A percentile compares a stretch with the other conserved stretches of the same genome.
phyloP scores from a whole-genome alignment of 164 flowering plant genomes.

The Vitis amurensis region DNA sequence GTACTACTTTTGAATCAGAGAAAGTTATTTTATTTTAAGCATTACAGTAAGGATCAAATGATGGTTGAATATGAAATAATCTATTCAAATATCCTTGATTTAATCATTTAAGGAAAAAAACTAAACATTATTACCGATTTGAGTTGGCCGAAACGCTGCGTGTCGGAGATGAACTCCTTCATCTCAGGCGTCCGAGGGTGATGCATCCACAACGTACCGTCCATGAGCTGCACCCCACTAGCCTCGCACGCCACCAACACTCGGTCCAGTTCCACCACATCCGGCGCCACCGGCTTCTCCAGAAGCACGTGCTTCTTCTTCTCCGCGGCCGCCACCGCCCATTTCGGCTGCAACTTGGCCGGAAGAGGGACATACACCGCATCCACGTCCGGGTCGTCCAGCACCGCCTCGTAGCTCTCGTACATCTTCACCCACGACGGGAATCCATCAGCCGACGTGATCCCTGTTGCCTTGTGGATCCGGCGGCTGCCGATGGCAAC shows the following conservation, averaged over 20 bases:
- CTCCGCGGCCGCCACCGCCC: conserved; percentile 60
- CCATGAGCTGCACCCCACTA: conserved; percentile 76
- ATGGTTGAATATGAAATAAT: too few species aligned
- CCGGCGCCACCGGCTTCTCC: conserved; percentile 71
- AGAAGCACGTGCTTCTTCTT: conserved; percentile 65
- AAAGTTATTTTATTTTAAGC: too few species aligned
- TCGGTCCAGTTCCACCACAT: conserved; percentile 48
- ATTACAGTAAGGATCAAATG: too few species aligned
- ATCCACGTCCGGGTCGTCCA: conserved; percentile 64
- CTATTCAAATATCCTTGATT: too few species aligned
- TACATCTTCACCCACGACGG: conserved; percentile 50
- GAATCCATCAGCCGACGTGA: conserved; percentile 45
- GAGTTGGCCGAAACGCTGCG: conserved; percentile 51
- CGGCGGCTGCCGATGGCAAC: conserved; percentile 65
- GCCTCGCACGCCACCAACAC: conserved; percentile 55
- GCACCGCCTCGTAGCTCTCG: conserved; percentile 57
- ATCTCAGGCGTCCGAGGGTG: conserved; percentile 63
- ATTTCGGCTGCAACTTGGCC: conserved; percentile 48
- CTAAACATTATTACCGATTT: conserved; percentile 26
- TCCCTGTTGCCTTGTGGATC: conserved; percentile 44
- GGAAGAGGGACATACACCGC: conserved; percentile 74
- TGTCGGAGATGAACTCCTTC: conserved; percentile 46
- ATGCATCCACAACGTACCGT: conserved; percentile 84
- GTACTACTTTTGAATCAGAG: too few species aligned
- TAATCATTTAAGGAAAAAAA: too few species aligned